Evolutionary conservation across 1,284 basidiomycete genomes (phyloP), one percentile per base, ranked within the genome.

Genomic region (Irpex lacteus): DNA sequence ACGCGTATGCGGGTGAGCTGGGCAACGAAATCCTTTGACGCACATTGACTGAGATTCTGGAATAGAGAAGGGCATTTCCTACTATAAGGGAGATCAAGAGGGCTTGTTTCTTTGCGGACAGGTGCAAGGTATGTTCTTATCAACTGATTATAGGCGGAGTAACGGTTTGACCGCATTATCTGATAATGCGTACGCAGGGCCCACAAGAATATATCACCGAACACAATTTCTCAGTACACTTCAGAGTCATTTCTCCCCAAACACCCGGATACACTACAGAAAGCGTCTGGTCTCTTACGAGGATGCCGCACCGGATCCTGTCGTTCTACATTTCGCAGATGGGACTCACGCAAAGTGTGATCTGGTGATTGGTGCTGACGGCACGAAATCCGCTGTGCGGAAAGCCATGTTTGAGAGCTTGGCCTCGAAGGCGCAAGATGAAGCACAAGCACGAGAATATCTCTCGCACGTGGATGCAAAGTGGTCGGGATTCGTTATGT

Each of bases 301-400:
- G 3, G 21, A 26, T 15, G 15, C 9, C 5, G 52, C 18, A 44
- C 57, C 53, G 5, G 58, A 55, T 11, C 59, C 64, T 11, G 61
- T 69, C 8, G 18, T 40, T 5, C 61, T 73, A 1, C 19, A 56
- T 5, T 82, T 83, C 64, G 69, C 70, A n/a, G 77, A 82, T 60
- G 79, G 79, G 4, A 70, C 73, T 1, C 72, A 62, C 0, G 73
- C 73, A 1, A 68, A 68, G 1, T 82, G 81, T 60, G 80, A 83
- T 66, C 63, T 82, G 9, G 73, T 83, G 6, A 69, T 83, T 52
- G 81, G 81, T 6, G 76, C 77, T 9, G 81, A 83, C 63, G 81
- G 81, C 5, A 70, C 85, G 54, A 83, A 81, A 65, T 85, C 82
- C 0, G 72, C 71, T 5, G 79, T 82, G 6, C 77, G 83, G 38